Conservation (phyloP, 2,329 filamentous ascomycete genomes). For the Chaetomium sp. region DNA sequence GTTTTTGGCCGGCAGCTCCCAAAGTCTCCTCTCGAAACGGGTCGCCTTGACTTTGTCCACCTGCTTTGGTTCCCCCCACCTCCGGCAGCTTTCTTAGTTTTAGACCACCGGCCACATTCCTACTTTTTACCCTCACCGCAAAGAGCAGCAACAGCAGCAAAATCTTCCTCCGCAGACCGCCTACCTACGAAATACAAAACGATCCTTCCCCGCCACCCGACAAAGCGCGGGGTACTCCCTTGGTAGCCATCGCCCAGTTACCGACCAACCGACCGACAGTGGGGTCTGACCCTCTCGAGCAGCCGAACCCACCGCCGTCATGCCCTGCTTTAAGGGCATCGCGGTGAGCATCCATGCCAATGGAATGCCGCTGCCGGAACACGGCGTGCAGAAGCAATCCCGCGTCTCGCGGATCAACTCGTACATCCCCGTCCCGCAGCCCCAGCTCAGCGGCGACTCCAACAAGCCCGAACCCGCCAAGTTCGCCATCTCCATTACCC, state of each 20-base stretch:
- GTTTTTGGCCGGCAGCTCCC: neutral
- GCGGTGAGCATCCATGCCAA: constrained; percentile 93
- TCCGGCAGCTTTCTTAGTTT: neutral
- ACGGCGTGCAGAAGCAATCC: constrained; percentile 93
- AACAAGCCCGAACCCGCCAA: constrained; percentile 88
- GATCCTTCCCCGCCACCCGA: constrained; percentile 13
- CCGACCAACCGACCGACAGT: constrained; percentile 13
- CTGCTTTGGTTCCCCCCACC: neutral
- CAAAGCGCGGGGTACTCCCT: constrained; percentile 26
- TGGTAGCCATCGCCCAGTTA: constrained; percentile 9
- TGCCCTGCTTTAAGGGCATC: constrained; percentile 99
- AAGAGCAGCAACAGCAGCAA: neutral
- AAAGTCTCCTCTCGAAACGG: neutral
- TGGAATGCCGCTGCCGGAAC: constrained; percentile 80
- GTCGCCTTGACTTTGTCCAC: neutral
- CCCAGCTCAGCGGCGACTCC: constrained; percentile 70
- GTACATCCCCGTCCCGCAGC: constrained; percentile 93
- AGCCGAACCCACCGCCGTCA: constrained; percentile 43
- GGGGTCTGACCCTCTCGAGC: constrained; percentile 13
- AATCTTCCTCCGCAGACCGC: neutral
- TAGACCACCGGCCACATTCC: neutral
- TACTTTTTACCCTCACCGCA: neutral
- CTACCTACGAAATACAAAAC: neutral
- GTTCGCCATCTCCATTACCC: constrained; percentile 96
- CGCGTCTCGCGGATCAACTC: constrained; percentile 90